A percentile compares a stretch with the other conserved stretches of the same genome.
These are phyloP conservation scores for Mycosphaerella sp. DNA, from an alignment of 2,329 filamentous ascomycete genomes.

Conservation along the genomic window DNA sequence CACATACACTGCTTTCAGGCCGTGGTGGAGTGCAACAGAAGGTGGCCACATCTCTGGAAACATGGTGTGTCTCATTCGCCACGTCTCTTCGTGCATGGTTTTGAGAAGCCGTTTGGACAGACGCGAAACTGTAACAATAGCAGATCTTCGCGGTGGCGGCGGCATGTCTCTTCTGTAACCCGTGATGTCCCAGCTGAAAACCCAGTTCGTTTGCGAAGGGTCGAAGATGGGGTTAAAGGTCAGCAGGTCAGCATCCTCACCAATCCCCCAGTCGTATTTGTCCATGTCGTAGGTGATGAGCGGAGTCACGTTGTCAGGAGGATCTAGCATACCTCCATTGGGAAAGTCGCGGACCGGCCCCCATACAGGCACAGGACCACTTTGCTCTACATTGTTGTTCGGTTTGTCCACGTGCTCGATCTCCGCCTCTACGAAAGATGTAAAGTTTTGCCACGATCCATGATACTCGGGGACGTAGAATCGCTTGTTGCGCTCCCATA, in stretches of 20 bases:
- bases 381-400: constrained; percentile 47
- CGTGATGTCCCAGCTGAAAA: constrained; percentile 62
- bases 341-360: constrained; percentile 47
- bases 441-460: constrained; percentile 63
- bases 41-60: constrained; percentile 76
- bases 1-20: constrained; percentile 70
- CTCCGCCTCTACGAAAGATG: constrained; percentile 56
- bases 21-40: constrained; percentile 67
- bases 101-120: constrained; percentile 65
- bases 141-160: constrained; percentile 63
- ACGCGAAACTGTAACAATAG: constrained; percentile 72
- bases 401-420: constrained; percentile 44
- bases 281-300: constrained; percentile 56
- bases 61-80: constrained; percentile 63
- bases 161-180: constrained; percentile 53
- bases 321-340: constrained; percentile 48
- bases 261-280: constrained; percentile 68
- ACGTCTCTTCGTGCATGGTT: constrained; percentile 71
- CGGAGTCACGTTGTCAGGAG: constrained; percentile 58
- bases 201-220: constrained; percentile 65
- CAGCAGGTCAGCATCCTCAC: constrained; percentile 68
- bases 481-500: constrained; percentile 68
- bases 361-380: constrained; percentile 57
- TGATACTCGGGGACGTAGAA: constrained; percentile 67
- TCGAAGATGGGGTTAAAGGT: constrained; percentile 76